These are phyloP conservation scores for Aspergillus ochraceoroseus DNA, from an alignment of 2,329 filamentous ascomycete genomes.

Conservation along the genomic window DNA sequence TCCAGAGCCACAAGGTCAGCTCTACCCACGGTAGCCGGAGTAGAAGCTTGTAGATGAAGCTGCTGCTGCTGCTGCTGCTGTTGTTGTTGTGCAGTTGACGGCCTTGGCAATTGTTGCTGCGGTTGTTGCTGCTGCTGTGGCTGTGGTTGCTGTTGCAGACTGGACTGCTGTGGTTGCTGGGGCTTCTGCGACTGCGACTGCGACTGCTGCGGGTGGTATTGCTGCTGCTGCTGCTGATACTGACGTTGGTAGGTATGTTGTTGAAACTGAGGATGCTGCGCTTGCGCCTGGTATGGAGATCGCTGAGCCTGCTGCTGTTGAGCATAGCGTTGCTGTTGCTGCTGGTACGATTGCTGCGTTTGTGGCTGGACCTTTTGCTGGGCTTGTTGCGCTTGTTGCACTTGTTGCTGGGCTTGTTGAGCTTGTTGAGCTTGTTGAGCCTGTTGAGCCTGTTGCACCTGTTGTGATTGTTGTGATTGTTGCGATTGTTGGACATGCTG, in stretches of 20 bases:
- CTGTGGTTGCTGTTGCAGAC: slow-evolving; percentile 9
- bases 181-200: slow-evolving; percentile 12
- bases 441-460: slow-evolving; percentile 1
- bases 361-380: slow-evolving; percentile 11
- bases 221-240: slow-evolving; percentile 21
- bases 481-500: slow-evolving; percentile 2
- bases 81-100: slow-evolving; percentile 13
- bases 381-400: slow-evolving; percentile 6
- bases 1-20: slow-evolving; percentile 5
- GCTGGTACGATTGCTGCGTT: slow-evolving; percentile 11
- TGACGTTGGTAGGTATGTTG: slow-evolving; percentile 8
- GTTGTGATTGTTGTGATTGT: slow-evolving; percentile 3
- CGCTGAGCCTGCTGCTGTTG: slow-evolving; percentile 19
- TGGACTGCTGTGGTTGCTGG: slow-evolving; percentile 13
- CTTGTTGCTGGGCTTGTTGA: slow-evolving; percentile 6
- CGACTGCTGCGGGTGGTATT: slow-evolving; percentile 16
- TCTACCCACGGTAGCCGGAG: slow-evolving; percentile 10
- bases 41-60: slow-evolving; percentile 11
- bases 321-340: slow-evolving; percentile 17
- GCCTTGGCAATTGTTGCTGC: slow-evolving; percentile 3
- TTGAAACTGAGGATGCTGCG: slow-evolving; percentile 13
- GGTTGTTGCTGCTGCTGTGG: slow-evolving; percentile 9
- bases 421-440: slow-evolving; percentile 11
- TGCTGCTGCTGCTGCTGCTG: slow-evolving; percentile 21
- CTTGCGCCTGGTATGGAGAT: slow-evolving; percentile 20